Evolutionary conservation across 1,139 yeast species (phyloP).

Genomic region (Meyerozyma guilliermondii): DNA sequence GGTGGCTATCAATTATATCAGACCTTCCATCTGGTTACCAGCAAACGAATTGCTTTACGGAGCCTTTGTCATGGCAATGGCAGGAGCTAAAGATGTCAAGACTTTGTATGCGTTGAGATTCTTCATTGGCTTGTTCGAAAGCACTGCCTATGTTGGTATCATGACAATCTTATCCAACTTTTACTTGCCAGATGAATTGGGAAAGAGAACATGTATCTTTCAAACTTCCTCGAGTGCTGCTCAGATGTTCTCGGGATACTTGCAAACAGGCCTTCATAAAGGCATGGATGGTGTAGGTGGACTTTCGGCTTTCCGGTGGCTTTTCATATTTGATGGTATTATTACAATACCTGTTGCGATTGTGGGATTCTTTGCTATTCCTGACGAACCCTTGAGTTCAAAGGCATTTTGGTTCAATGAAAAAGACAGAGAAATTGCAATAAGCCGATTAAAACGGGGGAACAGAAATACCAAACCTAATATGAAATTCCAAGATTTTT

Average conservation of each 20-base stretch:
- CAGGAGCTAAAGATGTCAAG: conserved; percentile 13
- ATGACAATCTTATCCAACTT: conserved; percentile 13
- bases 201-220: conserved; percentile 15
- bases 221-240: conserved; percentile 16
- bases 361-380: conserved; percentile 14
- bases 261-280: conserved; percentile 8
- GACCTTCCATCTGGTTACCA: conserved; percentile 12
- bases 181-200: conserved; percentile 14
- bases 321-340: conserved; percentile 10
- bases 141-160: conserved; percentile 11
- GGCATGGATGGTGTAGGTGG: conserved; percentile 8
- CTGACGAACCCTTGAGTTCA: neutral
- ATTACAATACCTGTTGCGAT: conserved; percentile 12
- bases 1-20: conserved; percentile 8
- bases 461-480: too few species aligned
- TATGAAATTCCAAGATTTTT: too few species aligned
- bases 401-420: too few species aligned
- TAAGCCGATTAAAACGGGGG: too few species aligned
- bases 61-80: conserved; percentile 14
- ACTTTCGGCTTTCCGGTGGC: conserved; percentile 10
- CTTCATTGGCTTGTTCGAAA: conserved; percentile 15
- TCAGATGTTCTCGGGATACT: conserved; percentile 11
- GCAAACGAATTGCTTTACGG: conserved; percentile 14
- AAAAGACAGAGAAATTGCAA: too few species aligned
- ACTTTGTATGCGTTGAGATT: conserved; percentile 15